Percentiles rank a stretch among this genome's conserved stretches.
phyloP scores from a whole-genome alignment of 2,329 filamentous ascomycete genomes.

The Diaporthe nobilis region DNA sequence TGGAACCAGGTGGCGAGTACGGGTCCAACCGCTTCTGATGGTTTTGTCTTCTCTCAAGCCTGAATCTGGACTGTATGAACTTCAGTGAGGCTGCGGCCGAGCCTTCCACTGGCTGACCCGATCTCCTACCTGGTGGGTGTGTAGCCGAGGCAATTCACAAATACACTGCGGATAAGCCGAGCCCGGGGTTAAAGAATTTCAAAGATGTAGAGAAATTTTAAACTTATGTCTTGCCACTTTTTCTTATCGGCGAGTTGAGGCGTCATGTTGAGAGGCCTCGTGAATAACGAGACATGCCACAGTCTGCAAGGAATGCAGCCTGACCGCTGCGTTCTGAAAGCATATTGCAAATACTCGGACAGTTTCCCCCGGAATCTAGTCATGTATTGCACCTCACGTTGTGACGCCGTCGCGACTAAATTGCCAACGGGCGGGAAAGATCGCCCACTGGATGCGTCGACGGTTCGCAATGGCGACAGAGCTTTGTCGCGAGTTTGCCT shows the following conservation, averaged over 20 bases:
- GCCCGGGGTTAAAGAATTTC: neutral
- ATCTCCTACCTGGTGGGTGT: neutral
- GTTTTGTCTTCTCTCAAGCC: neutral
- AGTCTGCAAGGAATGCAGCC: neutral
- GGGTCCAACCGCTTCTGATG: neutral
- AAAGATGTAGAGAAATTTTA: neutral
- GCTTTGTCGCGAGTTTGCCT: neutral
- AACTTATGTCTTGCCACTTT: neutral
- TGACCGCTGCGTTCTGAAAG: neutral
- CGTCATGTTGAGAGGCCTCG: neutral
- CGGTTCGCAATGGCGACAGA: neutral
- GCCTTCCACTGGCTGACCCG: neutral
- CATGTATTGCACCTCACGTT: neutral
- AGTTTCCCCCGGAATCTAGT: conserved; percentile 23
- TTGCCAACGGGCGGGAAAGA: neutral
- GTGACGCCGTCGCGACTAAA: conserved; percentile 3
- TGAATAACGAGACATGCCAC: neutral
- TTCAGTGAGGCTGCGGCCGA: neutral
- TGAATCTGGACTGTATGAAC: neutral
- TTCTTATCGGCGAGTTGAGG: neutral
- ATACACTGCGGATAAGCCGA: neutral
- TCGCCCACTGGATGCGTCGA: neutral
- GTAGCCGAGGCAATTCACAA: conserved; percentile 6
- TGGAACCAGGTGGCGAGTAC: neutral
- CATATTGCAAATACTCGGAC: neutral